A percentile compares a stretch with the other conserved stretches of the same genome.
Evolutionary conservation across 441 rosid genomes (phyloP).

Genomic region (Populus hybrid): DNA sequence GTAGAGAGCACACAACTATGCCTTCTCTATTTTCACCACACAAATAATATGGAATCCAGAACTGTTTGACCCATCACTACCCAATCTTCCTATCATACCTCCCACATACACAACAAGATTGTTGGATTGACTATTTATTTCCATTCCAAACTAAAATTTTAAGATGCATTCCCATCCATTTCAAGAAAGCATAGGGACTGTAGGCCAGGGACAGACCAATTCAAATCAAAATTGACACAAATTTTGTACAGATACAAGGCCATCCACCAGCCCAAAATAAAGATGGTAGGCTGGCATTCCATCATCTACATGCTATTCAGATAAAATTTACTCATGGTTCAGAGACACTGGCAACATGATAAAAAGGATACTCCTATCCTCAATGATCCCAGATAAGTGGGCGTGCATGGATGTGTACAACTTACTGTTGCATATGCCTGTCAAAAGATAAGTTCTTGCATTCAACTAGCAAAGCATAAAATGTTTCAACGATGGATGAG

Average conservation of each 20-base stretch:
- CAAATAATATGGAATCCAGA: constrained; percentile 1
- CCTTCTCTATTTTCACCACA: neutral
- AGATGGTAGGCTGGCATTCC: neutral
- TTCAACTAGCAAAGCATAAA: neutral
- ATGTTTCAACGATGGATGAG: neutral
- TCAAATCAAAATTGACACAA: neutral
- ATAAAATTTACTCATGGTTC: neutral
- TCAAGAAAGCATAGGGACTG: neutral
- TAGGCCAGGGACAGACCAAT: neutral
- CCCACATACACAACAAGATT: constrained; percentile 7
- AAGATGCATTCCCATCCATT: neutral
- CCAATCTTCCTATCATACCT: constrained; percentile 4
- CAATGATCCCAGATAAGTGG: neutral
- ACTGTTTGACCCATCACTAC: constrained; percentile 1
- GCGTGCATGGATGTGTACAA: neutral
- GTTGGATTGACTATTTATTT: neutral
- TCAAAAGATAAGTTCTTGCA: no score
- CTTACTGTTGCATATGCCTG: neutral
- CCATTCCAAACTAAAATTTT: neutral
- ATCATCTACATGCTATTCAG: neutral
- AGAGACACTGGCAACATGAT: neutral
- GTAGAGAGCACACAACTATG: neutral
- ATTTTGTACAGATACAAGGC: neutral
- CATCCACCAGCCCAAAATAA: neutral
- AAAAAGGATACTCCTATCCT: neutral